Evolutionary conservation across 2,329 filamentous ascomycete species (phyloP).

Genomic region (Septoria linicola): DNA sequence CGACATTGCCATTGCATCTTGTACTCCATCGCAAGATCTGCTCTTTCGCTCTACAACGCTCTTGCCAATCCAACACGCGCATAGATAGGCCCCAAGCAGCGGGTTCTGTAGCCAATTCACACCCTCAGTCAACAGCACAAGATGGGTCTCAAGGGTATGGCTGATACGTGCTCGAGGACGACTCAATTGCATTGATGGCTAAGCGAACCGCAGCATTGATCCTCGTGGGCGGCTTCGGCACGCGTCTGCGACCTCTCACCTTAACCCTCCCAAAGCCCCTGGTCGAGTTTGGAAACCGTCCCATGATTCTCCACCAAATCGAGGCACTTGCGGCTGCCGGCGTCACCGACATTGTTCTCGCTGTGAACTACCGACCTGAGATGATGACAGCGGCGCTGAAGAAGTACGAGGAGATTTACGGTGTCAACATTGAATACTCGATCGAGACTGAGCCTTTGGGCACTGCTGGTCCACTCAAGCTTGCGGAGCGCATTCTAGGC

Average conservation of each 20-base stretch:
- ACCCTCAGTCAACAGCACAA: slow-evolving; percentile 16
- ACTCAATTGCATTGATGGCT: slow-evolving; percentile 21
- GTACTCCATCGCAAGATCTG: slow-evolving; percentile 39
- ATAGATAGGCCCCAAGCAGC: slow-evolving; percentile 14
- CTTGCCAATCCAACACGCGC: slow-evolving; percentile 5
- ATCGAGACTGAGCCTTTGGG: slow-evolving; percentile 94
- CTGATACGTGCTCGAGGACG: slow-evolving; percentile 2
- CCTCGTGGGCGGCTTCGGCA: slow-evolving; percentile 98
- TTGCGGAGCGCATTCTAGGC: slow-evolving; percentile 85
- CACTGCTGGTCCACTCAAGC: slow-evolving; percentile 91
- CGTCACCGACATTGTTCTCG: slow-evolving; percentile 95
- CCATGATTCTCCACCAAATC: slow-evolving; percentile 98
- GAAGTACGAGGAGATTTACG: slow-evolving; percentile 91
- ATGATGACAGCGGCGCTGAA: slow-evolving; percentile 93
- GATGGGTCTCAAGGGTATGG: slow-evolving; percentile 28
- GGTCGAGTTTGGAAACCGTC: slow-evolving; percentile 97
- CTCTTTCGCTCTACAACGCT: slow-evolving; percentile 17
- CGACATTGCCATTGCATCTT: slow-evolving; percentile 23
- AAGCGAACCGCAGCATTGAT: slow-evolving; percentile 70
- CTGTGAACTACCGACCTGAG: slow-evolving; percentile 98
- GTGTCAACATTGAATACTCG: slow-evolving; percentile 94
- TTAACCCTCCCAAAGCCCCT: slow-evolving; percentile 95
- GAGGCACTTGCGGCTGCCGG: slow-evolving; percentile 89
- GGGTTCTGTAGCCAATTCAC: slow-evolving; percentile 15
- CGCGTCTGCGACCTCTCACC: slow-evolving; percentile 92